Conservation (phyloP, 169 alveolate genomes). For the Plasmodium billcollinsi region DNA sequence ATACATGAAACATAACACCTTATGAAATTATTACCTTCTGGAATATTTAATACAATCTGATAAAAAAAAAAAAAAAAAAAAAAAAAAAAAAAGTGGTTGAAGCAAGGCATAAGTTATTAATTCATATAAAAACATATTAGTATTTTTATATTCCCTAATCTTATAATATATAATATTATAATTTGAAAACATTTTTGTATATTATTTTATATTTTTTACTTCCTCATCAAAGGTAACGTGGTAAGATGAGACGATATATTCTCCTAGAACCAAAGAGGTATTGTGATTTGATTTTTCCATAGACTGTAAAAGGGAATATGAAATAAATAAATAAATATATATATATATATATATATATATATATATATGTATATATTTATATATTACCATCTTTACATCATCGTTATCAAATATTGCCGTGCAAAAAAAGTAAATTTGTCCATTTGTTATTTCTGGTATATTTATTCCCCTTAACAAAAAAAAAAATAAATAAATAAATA, state of each 20-base stretch:
- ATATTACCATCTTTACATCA: conserved; percentile 46
- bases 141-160: no score
- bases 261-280: conserved; percentile 40
- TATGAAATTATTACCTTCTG: conserved; percentile 25
- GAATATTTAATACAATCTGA: conserved; percentile 49
- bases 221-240: conserved; percentile 31
- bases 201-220: conserved; percentile 1
- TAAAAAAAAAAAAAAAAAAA: background rate
- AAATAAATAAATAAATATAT: background rate
- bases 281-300: conserved; percentile 68
- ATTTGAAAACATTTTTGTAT: no score
- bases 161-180: no score
- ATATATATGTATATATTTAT: no score
- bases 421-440: conserved; percentile 43
- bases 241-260: conserved; percentile 23
- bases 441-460: conserved; percentile 56
- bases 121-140: no score
- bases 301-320: conserved; percentile 23
- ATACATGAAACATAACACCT: conserved; percentile 51
- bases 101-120: no score
- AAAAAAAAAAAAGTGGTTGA: background rate
- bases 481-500: conserved; percentile 1
- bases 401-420: conserved; percentile 61
- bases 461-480: conserved; percentile 44
- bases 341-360: background rate